Conservation (phyloP, 306 rosid species). For the Lathyrus tuberosus region DNA sequence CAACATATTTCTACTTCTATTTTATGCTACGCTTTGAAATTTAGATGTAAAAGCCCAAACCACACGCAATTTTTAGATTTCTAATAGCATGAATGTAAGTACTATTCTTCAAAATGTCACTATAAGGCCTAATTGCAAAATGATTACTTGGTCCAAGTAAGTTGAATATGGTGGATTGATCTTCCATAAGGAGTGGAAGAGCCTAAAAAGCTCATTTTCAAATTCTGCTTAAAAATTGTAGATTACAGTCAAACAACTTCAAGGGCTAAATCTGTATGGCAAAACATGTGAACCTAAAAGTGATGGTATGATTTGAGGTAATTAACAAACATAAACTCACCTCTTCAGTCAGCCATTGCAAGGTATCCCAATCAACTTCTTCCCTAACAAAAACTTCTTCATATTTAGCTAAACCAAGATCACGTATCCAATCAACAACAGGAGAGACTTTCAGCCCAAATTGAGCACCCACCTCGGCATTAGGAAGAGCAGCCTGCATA, state of each 20-base stretch:
- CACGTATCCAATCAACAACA: constrained; percentile 68
- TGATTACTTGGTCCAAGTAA: constrained; percentile 17
- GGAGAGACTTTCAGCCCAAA: constrained; percentile 41
- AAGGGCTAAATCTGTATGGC: neutral
- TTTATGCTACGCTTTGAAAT: neutral
- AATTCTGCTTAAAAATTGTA: neutral
- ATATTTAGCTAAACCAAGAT: constrained; percentile 69
- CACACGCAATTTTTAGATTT: constrained; percentile 20
- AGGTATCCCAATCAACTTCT: constrained; percentile 83
- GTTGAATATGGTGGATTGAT: neutral
- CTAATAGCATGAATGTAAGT: constrained; percentile 10
- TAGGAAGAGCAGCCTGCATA: constrained; percentile 49
- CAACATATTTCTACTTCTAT: neutral
- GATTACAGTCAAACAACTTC: constrained; percentile 4
- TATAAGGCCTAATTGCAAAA: constrained; percentile 32
- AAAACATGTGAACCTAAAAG: neutral
- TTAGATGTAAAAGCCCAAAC: constrained; percentile 4
- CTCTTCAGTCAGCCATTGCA: constrained; percentile 86
- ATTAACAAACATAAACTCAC: constrained; percentile 44
- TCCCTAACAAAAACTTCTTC: constrained; percentile 69
- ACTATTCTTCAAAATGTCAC: constrained; percentile 23
- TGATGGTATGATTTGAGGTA: neutral
- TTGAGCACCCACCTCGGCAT: constrained; percentile 44
- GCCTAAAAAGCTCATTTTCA: neutral
- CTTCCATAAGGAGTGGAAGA: constrained; percentile 5